Base-by-base conservation (phyloP, 1,284 basidiomycete genomes). In the Austroboletus niveus region DNA sequence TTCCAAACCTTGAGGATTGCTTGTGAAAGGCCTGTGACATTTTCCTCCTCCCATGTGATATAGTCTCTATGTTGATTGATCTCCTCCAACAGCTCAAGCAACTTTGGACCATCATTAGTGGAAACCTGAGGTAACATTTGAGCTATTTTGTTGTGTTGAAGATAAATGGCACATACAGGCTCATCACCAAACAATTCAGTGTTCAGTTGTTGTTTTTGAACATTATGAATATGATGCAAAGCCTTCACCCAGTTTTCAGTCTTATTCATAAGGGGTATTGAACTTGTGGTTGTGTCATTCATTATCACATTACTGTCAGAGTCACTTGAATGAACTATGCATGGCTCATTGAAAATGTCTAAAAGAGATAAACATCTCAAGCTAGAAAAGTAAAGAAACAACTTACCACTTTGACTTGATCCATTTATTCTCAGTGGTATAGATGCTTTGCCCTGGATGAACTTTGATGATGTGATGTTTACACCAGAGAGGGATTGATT, bases 11-110 rank as follows among this genome's bases (percentile, higher is more conserved):
- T 20, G 0, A 2, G 8, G 17, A 66, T 45, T 29, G 22, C 27
- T 6, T 47, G 24, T 20, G 41, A 31, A 27, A 66, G 55, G 5
- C 24, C 27, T 45, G 55, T 45, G 11, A 29, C 29, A 7, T 45
- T 15, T 15, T 56, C 54, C 30, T 70, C 54, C 4, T 51, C 40
- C 15, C 17, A 4, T 45, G 68, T 66, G 45, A 64, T 35, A 32
- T 41, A 22, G 36, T 69, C 45, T 39, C 63, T 69, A 5, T 53
- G 9, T 9, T 48, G 39, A 9, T 66, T 49, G 27, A 66, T 65
- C 1, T 66, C 45, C 34, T 42, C 47, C n/a, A 70, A n/a, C 0
- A 69, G 5, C 1, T 44, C 10, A 7, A 68, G 49, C 43, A 66
- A 29, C 17, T 50, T 35, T 41, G 54, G 35, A 17, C 24, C 20